phyloP scores from a whole-genome alignment of 148 eudicot genomes.

The Rhododendron kiyosumense region DNA sequence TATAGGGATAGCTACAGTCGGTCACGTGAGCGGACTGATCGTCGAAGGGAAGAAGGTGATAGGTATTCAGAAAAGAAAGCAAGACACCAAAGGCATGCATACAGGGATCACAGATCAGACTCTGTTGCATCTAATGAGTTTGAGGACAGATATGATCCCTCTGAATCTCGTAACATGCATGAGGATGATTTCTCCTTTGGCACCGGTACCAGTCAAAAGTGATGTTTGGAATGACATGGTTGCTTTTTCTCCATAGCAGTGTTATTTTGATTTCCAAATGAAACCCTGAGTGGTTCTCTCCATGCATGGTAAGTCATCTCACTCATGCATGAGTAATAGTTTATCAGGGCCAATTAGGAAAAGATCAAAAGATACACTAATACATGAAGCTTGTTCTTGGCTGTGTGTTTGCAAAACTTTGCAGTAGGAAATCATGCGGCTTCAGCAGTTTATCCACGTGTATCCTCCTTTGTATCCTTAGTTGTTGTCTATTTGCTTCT shows the following conservation, averaged over 20 bases:
- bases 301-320: conserved; percentile 12
- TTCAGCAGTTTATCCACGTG: conserved; percentile 49
- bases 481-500: conserved; percentile 11
- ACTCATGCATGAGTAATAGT: conserved; percentile 12
- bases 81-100: conserved; percentile 27
- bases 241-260: not conserved
- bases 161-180: conserved; percentile 37
- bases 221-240: not conserved
- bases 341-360: conserved; percentile 9
- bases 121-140: conserved; percentile 33
- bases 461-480: conserved; percentile 98
- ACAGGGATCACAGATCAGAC: conserved; percentile 26
- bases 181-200: conserved; percentile 28
- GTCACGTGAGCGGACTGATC: conserved; percentile 40
- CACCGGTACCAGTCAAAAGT: conserved; percentile 11
- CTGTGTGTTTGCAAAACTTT: conserved; percentile 28
- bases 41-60: conserved; percentile 32
- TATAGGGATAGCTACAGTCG: conserved; percentile 20
- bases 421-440: conserved; percentile 67
- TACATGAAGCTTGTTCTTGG: conserved; percentile 26
- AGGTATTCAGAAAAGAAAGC: conserved; percentile 26
- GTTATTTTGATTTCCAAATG: not conserved
- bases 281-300: conserved; percentile 11
- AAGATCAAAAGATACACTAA: conserved; percentile 14
- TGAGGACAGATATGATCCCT: conserved; percentile 88